Conservation (phyloP, 2,329 filamentous ascomycete species). For the Metarhizium album region DNA sequence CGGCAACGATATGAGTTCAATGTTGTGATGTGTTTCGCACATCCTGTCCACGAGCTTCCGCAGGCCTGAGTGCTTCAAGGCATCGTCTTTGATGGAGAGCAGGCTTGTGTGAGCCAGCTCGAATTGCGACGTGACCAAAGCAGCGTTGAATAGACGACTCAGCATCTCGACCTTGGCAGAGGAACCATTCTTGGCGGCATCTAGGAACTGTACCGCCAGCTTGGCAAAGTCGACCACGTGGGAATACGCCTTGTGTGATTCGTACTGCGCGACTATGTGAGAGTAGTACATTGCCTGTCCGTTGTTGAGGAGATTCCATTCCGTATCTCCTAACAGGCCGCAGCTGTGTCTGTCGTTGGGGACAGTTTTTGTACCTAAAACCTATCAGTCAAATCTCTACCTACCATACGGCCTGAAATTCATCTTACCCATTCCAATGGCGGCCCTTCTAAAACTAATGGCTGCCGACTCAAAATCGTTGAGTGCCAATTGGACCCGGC, state of each 20-base stretch:
- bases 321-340: conserved; percentile 63
- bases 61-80: conserved; percentile 62
- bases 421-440: conserved; percentile 67
- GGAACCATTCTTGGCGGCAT: conserved; percentile 17
- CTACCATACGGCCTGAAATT: not conserved
- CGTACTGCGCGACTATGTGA: conserved; percentile 75
- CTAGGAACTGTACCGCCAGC: conserved; percentile 57
- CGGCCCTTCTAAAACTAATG: conserved; percentile 69
- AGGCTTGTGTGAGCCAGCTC: conserved; percentile 74
- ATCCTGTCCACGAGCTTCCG: conserved; percentile 58
- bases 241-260: conserved; percentile 64
- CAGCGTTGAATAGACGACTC: conserved; percentile 72
- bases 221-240: conserved; percentile 77
- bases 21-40: conserved; percentile 55
- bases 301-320: conserved; percentile 57
- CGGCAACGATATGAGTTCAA: conserved; percentile 62
- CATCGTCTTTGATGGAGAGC: conserved; percentile 57
- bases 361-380: conserved; percentile 34
- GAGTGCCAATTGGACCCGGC: conserved; percentile 62
- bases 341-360: conserved; percentile 43
- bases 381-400: conserved; percentile 1
- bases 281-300: conserved; percentile 78
- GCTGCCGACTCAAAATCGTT: conserved; percentile 66
- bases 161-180: conserved; percentile 60
- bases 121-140: conserved; percentile 69